Percentiles rank a stretch among this genome's conserved stretches.
These are phyloP conservation scores for Mrakia frigida DNA, from an alignment of 768 basidiomycete species.

Conservation along the genomic window DNA sequence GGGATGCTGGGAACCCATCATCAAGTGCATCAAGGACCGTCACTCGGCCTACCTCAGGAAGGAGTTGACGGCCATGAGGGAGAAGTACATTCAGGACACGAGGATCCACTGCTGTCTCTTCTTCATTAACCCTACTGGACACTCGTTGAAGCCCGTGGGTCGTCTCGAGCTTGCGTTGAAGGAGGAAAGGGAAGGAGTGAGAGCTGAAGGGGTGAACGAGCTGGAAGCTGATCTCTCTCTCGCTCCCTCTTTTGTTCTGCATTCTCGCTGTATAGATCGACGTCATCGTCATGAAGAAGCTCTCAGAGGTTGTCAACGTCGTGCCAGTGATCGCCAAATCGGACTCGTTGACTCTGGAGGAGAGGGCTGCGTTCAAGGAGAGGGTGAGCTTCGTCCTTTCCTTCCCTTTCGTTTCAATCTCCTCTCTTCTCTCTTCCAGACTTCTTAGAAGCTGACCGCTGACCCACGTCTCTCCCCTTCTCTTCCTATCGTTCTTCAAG, in stretches of 20 bases:
- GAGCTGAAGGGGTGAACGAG: background rate
- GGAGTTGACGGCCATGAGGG: constrained; percentile 96
- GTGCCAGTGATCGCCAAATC: constrained; percentile 99
- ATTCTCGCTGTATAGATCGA: constrained; percentile 56
- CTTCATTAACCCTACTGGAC: constrained; percentile 99
- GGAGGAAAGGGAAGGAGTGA: background rate
- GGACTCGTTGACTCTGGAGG: constrained; percentile 87
- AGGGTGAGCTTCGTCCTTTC: constrained; percentile 55
- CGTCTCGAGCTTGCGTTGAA: background rate
- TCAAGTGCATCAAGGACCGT: constrained; percentile 59
- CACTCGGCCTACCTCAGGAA: constrained; percentile 98
- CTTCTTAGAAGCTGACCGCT: constrained; percentile 5
- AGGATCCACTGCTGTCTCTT: constrained; percentile 96
- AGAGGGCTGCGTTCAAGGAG: constrained; percentile 86
- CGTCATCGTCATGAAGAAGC: constrained; percentile 97
- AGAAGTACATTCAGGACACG: constrained; percentile 96
- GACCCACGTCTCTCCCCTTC: background rate
- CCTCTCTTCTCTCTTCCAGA: background rate
- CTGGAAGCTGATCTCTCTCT: background rate
- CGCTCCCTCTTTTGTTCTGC: background rate
- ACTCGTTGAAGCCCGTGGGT: constrained; percentile 70
- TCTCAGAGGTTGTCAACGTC: constrained; percentile 97
- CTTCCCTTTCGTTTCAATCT: background rate
- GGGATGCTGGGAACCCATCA: constrained; percentile 62
- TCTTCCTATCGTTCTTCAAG: constrained; percentile 46